Base-by-base conservation (phyloP, 2,329 filamentous ascomycete genomes). In the Coniochaeta sp. region DNA sequence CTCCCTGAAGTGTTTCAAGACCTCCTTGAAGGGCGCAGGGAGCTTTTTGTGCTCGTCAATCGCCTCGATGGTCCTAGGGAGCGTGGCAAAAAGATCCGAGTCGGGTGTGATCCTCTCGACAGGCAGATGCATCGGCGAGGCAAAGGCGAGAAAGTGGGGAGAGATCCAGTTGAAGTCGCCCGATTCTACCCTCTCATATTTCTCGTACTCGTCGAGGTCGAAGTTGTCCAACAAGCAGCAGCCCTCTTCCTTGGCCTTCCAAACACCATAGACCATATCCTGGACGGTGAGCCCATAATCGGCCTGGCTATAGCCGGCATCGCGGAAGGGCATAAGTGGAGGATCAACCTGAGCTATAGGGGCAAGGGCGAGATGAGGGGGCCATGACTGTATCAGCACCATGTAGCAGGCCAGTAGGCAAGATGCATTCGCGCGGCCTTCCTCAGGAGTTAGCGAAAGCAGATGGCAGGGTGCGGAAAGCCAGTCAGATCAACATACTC, bases 151-250 rank as follows among this genome's bases (percentile, higher is more conserved):
- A 73, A 99, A 99, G 64, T 91, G 78, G 8, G 92, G 91, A 6
- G 91, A 95, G 53, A 99, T 82, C 94, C 94, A 99, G 81, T 99
- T 99, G 86, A 99, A 99, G 72, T 99, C 94, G 57, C 94, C 94
- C 76, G 96, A 91, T 67, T 99, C 94, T 18, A 99, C 94, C 53
- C 94, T 82, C 73, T 99, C 94, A 62, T 83, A 99, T 66, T 82
- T 87, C 72, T 99, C 94, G 67, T 99, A 99, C 81, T 96, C 90
- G 72, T 96, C 91, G 18, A 99, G 79, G 63, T 92, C 91, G 66
- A 99, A 99, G 66, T 94, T 90, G 66, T 95, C 91, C 54, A 99
- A 76, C 51, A 89, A 88, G 65, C 91, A 95, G 62, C 95, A 85
- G 47, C 87, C 86, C 70, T 96, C 89, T 66, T 99, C 94, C 75